phyloP scores from a whole-genome alignment of 164 flowering plant genomes.

The Berberis thunbergii region DNA sequence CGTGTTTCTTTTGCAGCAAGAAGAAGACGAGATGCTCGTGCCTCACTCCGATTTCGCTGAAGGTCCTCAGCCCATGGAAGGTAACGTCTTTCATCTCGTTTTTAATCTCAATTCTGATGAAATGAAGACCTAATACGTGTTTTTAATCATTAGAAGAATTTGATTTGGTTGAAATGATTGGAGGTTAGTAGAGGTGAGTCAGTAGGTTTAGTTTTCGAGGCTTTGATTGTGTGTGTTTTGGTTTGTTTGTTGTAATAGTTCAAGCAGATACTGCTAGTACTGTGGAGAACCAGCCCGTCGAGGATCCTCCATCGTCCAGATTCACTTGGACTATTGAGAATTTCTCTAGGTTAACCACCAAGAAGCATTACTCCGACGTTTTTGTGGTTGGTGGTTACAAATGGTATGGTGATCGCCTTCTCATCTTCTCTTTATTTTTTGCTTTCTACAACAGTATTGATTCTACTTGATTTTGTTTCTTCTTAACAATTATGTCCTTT shows the following conservation, averaged over 20 bases:
- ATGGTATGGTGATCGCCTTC: constrained; percentile 31
- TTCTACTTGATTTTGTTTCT: neutral
- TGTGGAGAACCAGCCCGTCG: constrained; percentile 55
- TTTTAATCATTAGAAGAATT: neutral
- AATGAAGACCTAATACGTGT: neutral
- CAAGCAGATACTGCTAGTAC: constrained; percentile 49
- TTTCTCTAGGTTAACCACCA: constrained; percentile 56
- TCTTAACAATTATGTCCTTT: constrained; percentile 2
- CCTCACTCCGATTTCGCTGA: constrained; percentile 75
- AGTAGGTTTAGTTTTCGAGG: constrained; percentile 1
- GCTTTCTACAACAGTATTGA: neutral
- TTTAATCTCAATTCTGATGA: neutral
- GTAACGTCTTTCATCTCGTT: constrained; percentile 8
- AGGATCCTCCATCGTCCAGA: constrained; percentile 56
- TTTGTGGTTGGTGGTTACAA: constrained; percentile 61
- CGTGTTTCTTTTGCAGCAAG: constrained; percentile 42
- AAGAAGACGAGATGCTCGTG: constrained; percentile 89
- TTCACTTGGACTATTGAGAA: constrained; percentile 72
- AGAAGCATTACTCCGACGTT: constrained; percentile 66
- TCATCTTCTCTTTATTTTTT: neutral
- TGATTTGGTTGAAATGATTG: neutral
- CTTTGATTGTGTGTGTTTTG: neutral
- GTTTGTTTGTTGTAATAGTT: constrained; percentile 17
- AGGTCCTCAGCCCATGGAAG: constrained; percentile 81
- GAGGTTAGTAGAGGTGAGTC: constrained; percentile 5